phyloP scores from a whole-genome alignment of 78 protist species.

The Cavenderia fasciculata region DNA sequence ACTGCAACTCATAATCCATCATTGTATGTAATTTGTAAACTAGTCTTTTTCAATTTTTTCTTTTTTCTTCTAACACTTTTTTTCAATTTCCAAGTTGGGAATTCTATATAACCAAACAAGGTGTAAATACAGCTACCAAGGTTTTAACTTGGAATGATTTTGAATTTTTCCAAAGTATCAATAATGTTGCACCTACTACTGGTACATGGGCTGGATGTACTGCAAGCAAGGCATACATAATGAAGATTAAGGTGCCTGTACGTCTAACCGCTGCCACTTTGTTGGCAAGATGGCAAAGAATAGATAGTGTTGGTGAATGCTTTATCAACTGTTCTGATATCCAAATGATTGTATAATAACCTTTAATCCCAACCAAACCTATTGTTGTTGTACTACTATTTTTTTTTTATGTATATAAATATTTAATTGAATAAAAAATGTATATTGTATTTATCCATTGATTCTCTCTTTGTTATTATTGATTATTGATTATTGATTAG shows the following conservation, averaged over 20 bases:
- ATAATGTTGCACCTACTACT: neutral
- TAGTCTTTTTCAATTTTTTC: too few species aligned
- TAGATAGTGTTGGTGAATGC: constrained; percentile 67
- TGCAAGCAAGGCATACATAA: neutral
- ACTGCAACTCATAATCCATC: constrained; percentile 47
- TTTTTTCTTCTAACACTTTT: too few species aligned
- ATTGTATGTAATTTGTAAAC: too few species aligned
- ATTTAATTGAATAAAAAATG: neutral
- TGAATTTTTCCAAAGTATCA: neutral
- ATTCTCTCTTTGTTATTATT: neutral
- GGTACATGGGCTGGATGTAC: neutral
- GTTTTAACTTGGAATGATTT: constrained; percentile 30
- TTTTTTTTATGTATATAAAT: neutral
- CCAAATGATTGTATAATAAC: too few species aligned
- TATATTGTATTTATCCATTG: neutral
- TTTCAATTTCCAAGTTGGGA: too few species aligned
- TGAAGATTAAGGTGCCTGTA: constrained; percentile 15
- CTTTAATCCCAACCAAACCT: too few species aligned
- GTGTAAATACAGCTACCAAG: neutral
- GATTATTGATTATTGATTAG: neutral
- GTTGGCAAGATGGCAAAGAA: constrained; percentile 19
- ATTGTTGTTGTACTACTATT: too few species aligned
- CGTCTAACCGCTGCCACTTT: neutral
- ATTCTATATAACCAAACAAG: constrained; percentile 37
- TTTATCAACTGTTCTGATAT: constrained; percentile 64